Percentiles rank a stretch among this genome's conserved stretches.
These are phyloP conservation scores for Russula olivacea DNA, from an alignment of 768 basidiomycete species.

Conservation along the genomic window DNA sequence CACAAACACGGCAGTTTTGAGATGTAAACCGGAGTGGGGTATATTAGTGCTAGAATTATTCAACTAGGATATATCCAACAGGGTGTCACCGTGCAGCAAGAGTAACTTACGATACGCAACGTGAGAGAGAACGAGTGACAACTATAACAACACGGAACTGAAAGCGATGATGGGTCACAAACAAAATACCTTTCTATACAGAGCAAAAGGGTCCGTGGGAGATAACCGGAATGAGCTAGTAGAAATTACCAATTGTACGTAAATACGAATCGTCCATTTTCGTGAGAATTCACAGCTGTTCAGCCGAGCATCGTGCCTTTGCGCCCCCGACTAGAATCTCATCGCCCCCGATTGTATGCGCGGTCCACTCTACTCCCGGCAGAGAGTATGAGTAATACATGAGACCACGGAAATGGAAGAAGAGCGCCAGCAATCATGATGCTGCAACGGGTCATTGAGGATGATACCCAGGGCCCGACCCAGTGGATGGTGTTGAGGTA, in stretches of 20 bases:
- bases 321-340: slow-evolving; percentile 17
- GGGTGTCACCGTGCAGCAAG: slow-evolving; percentile 19
- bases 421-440: slow-evolving; percentile 16
- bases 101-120: slow-evolving; percentile 19
- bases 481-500: slow-evolving; percentile 31
- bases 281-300: slow-evolving; percentile 7
- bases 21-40: slow-evolving; percentile 19
- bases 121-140: slow-evolving; percentile 7
- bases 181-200: slow-evolving; percentile 19
- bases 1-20: slow-evolving; percentile 13
- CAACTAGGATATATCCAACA: slow-evolving; percentile 24
- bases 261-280: slow-evolving; percentile 16
- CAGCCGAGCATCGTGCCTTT: slow-evolving; percentile 22
- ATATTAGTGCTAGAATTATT: slow-evolving; percentile 26
- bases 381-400: slow-evolving; percentile 18
- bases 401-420: slow-evolving; percentile 21
- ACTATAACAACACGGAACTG: slow-evolving; percentile 17
- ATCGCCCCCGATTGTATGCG: slow-evolving; percentile 20
- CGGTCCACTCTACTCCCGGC: slow-evolving; percentile 21
- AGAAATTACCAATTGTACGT: slow-evolving; percentile 21
- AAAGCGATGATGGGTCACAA: slow-evolving; percentile 15
- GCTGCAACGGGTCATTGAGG: slow-evolving; percentile 29
- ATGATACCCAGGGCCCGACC: slow-evolving; percentile 33
- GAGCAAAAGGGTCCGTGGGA: slow-evolving; percentile 21
- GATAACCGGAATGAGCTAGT: slow-evolving; percentile 4